Evolutionary conservation across 495 filamentous ascomycete species (phyloP).

Genomic region (Xylaria cubensis): DNA sequence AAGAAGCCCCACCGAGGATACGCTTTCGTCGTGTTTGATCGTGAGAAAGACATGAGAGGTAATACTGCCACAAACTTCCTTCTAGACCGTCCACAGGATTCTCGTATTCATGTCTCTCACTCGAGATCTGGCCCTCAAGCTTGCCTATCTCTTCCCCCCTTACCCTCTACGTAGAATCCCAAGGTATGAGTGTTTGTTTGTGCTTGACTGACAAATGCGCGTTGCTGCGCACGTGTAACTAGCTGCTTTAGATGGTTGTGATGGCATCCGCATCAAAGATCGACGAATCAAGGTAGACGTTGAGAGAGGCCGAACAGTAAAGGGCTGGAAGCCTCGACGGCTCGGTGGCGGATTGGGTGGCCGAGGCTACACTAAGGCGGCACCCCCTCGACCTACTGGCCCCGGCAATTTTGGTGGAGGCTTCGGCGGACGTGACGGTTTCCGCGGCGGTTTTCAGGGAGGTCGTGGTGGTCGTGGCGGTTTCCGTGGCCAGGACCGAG

Average conservation of each 20-base stretch:
- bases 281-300: constrained; percentile 93
- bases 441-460: constrained; percentile 53
- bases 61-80: constrained; percentile 56
- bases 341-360: constrained; percentile 93
- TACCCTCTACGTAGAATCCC: constrained; percentile 30
- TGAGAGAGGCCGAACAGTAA: constrained; percentile 92
- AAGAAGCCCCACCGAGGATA: constrained; percentile 91
- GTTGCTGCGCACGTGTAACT: constrained; percentile 57
- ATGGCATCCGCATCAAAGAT: constrained; percentile 91
- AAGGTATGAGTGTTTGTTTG: constrained; percentile 57
- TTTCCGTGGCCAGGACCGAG: constrained; percentile 62
- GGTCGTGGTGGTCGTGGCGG: constrained; percentile 70
- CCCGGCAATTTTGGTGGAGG: constrained; percentile 72
- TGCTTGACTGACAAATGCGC: constrained; percentile 64
- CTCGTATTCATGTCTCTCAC: constrained; percentile 43
- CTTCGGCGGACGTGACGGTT: constrained; percentile 65
- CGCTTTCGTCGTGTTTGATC: constrained; percentile 96
- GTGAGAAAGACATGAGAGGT: constrained; percentile 99
- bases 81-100: constrained; percentile 48
- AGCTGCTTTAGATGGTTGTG: constrained; percentile 67
- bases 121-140: constrained; percentile 61
- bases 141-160: constrained; percentile 53
- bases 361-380: constrained; percentile 88
- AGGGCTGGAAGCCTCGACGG: constrained; percentile 91
- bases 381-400: constrained; percentile 75